phyloP scores from a whole-genome alignment of 768 basidiomycete genomes.

The Mycena capillaripes region DNA sequence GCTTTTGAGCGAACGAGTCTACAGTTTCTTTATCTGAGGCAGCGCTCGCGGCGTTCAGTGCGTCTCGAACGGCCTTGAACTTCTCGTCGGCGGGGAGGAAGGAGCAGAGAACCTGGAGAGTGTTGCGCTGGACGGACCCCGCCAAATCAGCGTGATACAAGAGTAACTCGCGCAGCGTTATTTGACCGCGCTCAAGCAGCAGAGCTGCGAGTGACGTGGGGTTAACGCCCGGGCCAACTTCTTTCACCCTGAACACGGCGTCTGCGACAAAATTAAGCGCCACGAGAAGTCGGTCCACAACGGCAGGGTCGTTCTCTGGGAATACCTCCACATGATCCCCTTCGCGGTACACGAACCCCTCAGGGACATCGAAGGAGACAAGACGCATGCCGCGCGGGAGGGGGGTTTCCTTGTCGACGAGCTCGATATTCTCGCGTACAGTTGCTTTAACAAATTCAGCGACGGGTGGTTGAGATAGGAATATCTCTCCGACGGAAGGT shows the following conservation, averaged over 20 bases:
- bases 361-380: slow-evolving; percentile 24
- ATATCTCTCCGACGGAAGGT: background rate
- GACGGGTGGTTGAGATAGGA: slow-evolving; percentile 18
- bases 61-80: background rate
- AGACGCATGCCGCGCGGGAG: slow-evolving; percentile 32
- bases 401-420: slow-evolving; percentile 27
- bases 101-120: background rate
- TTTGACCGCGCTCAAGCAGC: slow-evolving; percentile 14
- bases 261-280: slow-evolving; percentile 30
- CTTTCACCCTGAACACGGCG: slow-evolving; percentile 29
- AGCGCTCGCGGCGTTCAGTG: slow-evolving; percentile 4
- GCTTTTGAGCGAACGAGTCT: slow-evolving; percentile 4
- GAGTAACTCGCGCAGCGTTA: slow-evolving; percentile 28
- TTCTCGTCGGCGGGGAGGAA: slow-evolving; percentile 28
- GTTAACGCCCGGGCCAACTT: slow-evolving; percentile 15
- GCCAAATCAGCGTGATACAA: slow-evolving; percentile 29
- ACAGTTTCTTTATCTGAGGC: background rate
- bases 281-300: slow-evolving; percentile 28
- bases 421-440: slow-evolving; percentile 20
- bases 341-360: slow-evolving; percentile 27
- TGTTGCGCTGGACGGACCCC: slow-evolving; percentile 25
- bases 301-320: slow-evolving; percentile 28
- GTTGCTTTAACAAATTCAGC: slow-evolving; percentile 21
- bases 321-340: slow-evolving; percentile 35
- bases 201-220: slow-evolving; percentile 21